Percentiles rank a stretch among this genome's conserved stretches.
These are phyloP conservation scores for Saksenaea vasiformis DNA, from an alignment of 371 early-diverging fungal genomes.

Conservation along the genomic window DNA sequence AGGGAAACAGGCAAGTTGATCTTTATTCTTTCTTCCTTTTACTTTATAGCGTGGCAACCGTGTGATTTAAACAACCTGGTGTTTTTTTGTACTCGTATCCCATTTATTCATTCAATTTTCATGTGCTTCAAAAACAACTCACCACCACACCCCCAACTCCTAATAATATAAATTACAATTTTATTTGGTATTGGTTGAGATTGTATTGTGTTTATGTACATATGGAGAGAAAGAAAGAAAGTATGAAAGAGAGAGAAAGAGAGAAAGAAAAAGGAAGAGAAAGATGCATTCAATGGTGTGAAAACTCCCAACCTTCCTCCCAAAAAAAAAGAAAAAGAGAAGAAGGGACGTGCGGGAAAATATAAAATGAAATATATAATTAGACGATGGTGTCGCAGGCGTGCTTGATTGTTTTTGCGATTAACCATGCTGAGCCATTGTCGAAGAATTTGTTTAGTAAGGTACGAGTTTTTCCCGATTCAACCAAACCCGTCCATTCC, in stretches of 20 bases:
- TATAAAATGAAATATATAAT: background rate
- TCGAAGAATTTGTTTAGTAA: slow-evolving; percentile 13
- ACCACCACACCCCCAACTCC: too few relatives aligned
- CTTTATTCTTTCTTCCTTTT: background rate
- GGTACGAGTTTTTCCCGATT: slow-evolving; percentile 8
- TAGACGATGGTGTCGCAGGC: slow-evolving; percentile 3
- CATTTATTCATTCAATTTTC: too few relatives aligned
- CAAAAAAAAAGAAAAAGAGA: too few relatives aligned
- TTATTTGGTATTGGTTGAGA: background rate
- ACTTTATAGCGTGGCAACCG: background rate
- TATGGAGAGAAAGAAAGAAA: too few relatives aligned
- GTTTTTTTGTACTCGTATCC: too few relatives aligned
- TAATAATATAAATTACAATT: background rate
- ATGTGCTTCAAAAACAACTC: too few relatives aligned
- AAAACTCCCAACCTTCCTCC: too few relatives aligned
- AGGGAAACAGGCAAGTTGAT: background rate
- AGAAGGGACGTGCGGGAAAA: background rate
- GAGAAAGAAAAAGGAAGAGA: too few relatives aligned
- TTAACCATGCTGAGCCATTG: slow-evolving; percentile 8
- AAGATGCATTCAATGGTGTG: background rate
- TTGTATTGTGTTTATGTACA: slow-evolving; percentile 2
- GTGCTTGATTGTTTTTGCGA: slow-evolving; percentile 14
- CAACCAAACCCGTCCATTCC: slow-evolving; percentile 16
- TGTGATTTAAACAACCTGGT: background rate
- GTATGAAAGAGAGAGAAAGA: too few relatives aligned